Base-by-base conservation (phyloP, 2,329 filamentous ascomycete genomes). In the Epicoccum nigrum region DNA sequence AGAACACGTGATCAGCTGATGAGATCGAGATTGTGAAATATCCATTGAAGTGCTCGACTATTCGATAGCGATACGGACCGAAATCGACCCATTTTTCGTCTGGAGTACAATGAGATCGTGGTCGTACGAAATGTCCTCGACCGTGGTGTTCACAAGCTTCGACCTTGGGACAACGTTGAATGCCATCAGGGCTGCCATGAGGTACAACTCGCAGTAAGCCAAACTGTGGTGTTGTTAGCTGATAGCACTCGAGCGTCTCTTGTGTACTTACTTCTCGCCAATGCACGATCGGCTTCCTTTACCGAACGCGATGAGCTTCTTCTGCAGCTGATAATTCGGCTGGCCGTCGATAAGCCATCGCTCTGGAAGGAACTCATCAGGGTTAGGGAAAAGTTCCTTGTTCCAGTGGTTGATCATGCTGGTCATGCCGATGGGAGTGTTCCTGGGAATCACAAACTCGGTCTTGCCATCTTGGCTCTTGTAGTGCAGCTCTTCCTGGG, bases 371-470 rank as follows among this genome's bases (percentile, higher is more conserved):
- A 73, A 73, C 1, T 62, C 56, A 15, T 63, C 51, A 0, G 70
- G 61, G 19, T 63, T 41, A 1, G 68, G 63, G 21, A 72, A 72
- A 15, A 76, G 64, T 7, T 57, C 51, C 25, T 59, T 59, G 41
- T 74, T 67, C 55, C 65, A 66, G 41, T 73, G 71, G 32, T 62
- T 67, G 42, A 68, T 61, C 56, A 64, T 64, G 8, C 56, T 59
- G 3, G 64, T 67, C 65, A 68, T 67, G 21, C 63, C 60, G 13
- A 67, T 64, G 4, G 64, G 64, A 7, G 63, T 67, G 7, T 64
- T 61, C 17, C 58, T 53, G 1, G 65, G 64, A 31, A 68, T 65
- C 0, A 62, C 57, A 43, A 54, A 68, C 12, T 65, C 56, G 3
- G 42, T 45, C 40, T 59, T 59, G 19, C 55, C 60, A 19, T 64